Evolutionary conservation across 495 filamentous ascomycete genomes (phyloP).

Genomic region (Penicillium desertorum): DNA sequence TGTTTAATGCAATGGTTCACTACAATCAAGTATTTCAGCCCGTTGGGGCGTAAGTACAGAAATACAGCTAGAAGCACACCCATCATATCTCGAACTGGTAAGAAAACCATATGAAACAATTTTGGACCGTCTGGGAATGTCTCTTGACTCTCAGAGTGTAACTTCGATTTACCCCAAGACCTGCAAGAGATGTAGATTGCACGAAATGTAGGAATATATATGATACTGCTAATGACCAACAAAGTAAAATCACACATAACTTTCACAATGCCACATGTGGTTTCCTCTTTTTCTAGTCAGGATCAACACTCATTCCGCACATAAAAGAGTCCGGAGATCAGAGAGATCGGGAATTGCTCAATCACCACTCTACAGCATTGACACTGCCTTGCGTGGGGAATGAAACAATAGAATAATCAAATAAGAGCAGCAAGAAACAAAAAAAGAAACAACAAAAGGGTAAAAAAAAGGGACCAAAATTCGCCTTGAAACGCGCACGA

Average conservation of each 20-base stretch:
- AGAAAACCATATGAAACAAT: neutral
- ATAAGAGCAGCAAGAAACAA: constrained; percentile 3
- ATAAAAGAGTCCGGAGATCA: neutral
- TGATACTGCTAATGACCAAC: neutral
- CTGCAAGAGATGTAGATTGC: neutral
- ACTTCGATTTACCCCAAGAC: neutral
- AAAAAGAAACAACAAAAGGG: neutral
- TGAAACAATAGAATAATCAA: constrained; percentile 5
- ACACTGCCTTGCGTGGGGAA: constrained; percentile 8
- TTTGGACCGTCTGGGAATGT: neutral
- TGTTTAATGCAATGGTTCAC: neutral
- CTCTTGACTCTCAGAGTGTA: neutral
- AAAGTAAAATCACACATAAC: neutral
- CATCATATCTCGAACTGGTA: neutral
- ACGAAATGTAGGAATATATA: neutral
- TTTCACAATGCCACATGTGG: neutral
- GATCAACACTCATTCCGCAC: neutral
- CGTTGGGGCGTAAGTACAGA: neutral
- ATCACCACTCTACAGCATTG: constrained; percentile 8
- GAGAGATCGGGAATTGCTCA: neutral
- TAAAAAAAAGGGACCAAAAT: constrained; percentile 18
- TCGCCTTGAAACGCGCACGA: constrained; percentile 22
- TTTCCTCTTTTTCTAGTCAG: neutral
- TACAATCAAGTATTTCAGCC: neutral
- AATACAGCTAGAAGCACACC: too few species aligned